Evolutionary conservation across 306 rosid species (phyloP).

Genomic region (Benincasa hispida): DNA sequence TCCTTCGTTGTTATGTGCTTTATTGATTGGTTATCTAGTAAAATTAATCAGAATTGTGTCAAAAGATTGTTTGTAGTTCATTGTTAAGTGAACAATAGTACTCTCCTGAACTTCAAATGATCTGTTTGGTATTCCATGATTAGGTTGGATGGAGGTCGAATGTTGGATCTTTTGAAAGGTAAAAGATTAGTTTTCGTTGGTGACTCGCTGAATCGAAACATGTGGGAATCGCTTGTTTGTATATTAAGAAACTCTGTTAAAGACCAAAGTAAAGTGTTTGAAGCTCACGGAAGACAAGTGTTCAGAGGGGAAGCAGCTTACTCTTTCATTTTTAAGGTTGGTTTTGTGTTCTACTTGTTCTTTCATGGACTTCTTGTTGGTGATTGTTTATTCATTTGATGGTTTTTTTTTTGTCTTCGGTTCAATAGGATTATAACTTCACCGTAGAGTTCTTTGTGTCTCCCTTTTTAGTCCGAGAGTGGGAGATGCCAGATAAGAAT

Average conservation of each 20-base stretch:
- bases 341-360: slow-evolving; percentile 1
- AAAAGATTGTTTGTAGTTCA: neutral
- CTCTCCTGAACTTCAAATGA: neutral
- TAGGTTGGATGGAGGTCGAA: slow-evolving; percentile 61
- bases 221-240: slow-evolving; percentile 98
- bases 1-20: neutral
- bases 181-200: slow-evolving; percentile 85
- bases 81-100: neutral
- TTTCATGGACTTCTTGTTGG: neutral
- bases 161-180: slow-evolving; percentile 68
- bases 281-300: slow-evolving; percentile 59
- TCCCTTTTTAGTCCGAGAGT: slow-evolving; percentile 91
- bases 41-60: neutral
- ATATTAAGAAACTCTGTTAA: slow-evolving; percentile 63
- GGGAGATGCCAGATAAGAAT: slow-evolving; percentile 55
- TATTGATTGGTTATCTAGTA: neutral
- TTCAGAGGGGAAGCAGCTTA: slow-evolving; percentile 86
- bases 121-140: neutral
- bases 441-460: slow-evolving; percentile 84
- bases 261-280: slow-evolving; percentile 48
- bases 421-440: slow-evolving; percentile 57
- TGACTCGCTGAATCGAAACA: slow-evolving; percentile 91
- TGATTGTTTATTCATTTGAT: neutral
- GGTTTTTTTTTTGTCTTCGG: neutral
- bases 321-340: slow-evolving; percentile 70